A percentile compares a stretch with the other conserved stretches of the same genome.
Conservation (phyloP, 306 rosid genomes). For the Inga laurina region DNA sequence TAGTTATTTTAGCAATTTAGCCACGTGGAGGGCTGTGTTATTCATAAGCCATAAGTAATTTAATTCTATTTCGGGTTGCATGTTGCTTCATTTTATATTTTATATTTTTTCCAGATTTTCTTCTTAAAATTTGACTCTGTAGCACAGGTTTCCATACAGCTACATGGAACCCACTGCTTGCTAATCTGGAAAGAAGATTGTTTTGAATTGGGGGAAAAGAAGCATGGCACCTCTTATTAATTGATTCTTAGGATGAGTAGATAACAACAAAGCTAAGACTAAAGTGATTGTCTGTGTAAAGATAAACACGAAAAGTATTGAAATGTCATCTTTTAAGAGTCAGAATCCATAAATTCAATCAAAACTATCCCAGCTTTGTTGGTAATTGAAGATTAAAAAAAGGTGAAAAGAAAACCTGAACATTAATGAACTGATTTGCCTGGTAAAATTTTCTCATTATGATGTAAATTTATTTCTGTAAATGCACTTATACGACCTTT, state of each 20-base stretch:
- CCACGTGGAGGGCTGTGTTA: too few relatives aligned
- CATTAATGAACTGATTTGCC: slow-evolving; percentile 17
- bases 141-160: background rate
- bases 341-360: background rate
- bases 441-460: background rate
- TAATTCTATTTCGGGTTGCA: background rate
- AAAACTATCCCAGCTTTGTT: slow-evolving; percentile 1
- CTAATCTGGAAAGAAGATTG: background rate
- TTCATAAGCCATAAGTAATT: too few relatives aligned
- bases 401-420: background rate
- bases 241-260: background rate
- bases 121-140: too few relatives aligned
- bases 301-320: background rate
- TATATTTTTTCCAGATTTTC: too few relatives aligned
- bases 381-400: slow-evolving; percentile 4
- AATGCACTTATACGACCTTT: slow-evolving; percentile 19
- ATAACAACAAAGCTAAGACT: background rate
- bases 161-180: background rate
- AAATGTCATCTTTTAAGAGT: slow-evolving; percentile 1
- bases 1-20: background rate
- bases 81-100: too few relatives aligned
- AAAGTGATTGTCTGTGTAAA: slow-evolving; percentile 8
- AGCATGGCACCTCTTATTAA: background rate
- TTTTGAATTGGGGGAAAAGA: background rate
- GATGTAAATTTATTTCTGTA: slow-evolving; percentile 9